Conservation (phyloP, 2,329 filamentous ascomycete genomes). For the Drechslera avenae region DNA sequence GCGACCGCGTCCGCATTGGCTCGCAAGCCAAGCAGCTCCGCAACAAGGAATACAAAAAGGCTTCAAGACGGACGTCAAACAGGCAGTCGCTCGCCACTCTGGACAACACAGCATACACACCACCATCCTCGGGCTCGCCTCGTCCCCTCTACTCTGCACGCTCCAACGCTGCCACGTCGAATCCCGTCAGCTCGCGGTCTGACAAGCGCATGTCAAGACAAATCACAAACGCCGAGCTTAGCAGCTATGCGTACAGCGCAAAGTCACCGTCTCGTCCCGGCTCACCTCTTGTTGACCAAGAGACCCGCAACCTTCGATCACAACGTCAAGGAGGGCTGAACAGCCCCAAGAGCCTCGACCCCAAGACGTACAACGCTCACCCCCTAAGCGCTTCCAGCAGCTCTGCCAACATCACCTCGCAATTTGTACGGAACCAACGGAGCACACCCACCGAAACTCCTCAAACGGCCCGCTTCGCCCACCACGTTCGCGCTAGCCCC, state of each 20-base stretch:
- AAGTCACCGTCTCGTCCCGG: slow-evolving; percentile 70
- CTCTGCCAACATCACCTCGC: slow-evolving; percentile 54
- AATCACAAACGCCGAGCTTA: slow-evolving; percentile 50
- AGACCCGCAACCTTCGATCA: slow-evolving; percentile 56
- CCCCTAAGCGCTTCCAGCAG: slow-evolving; percentile 59
- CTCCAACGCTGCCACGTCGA: slow-evolving; percentile 47
- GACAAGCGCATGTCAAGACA: slow-evolving; percentile 57
- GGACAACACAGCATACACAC: slow-evolving; percentile 67
- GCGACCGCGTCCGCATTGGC: slow-evolving; percentile 85
- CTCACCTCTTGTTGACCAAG: slow-evolving; percentile 70
- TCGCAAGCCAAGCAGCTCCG: slow-evolving; percentile 57
- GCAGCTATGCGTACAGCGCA: slow-evolving; percentile 51
- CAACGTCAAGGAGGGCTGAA: slow-evolving; percentile 65
- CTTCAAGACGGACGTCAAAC: slow-evolving; percentile 70
- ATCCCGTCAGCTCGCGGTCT: slow-evolving; percentile 45
- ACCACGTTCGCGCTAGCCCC: slow-evolving; percentile 78
- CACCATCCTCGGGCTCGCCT: slow-evolving; percentile 68
- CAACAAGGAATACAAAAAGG: slow-evolving; percentile 55
- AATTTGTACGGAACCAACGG: slow-evolving; percentile 46
- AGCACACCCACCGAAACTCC: slow-evolving; percentile 66
- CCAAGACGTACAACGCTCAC: slow-evolving; percentile 62
- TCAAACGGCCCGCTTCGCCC: slow-evolving; percentile 65
- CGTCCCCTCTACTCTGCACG: slow-evolving; percentile 63
- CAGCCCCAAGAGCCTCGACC: slow-evolving; percentile 59
- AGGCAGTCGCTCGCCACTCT: slow-evolving; percentile 86